Conservation (phyloP, 768 basidiomycete genomes). For the Aureoboletus auriporus region DNA sequence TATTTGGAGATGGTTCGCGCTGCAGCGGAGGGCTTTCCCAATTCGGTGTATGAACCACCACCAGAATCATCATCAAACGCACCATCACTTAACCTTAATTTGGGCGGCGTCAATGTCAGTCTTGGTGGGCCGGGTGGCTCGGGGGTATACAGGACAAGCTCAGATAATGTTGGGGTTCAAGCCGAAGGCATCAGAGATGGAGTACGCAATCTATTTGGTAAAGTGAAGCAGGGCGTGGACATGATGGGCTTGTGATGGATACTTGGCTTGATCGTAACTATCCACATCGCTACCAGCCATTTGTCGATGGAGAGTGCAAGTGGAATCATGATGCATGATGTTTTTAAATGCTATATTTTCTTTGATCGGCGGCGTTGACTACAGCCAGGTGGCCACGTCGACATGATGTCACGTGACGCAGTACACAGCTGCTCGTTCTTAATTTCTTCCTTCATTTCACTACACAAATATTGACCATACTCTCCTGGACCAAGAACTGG, state of each 20-base stretch:
- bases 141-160: constrained; percentile 81
- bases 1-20: constrained; percentile 87
- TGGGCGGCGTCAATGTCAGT: constrained; percentile 89
- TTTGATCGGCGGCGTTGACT: constrained; percentile 22
- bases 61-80: constrained; percentile 69
- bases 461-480: neutral
- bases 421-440: neutral
- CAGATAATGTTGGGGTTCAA: constrained; percentile 69
- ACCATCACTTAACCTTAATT: constrained; percentile 84
- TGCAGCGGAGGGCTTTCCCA: constrained; percentile 59
- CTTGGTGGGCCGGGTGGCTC: constrained; percentile 84
- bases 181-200: constrained; percentile 90
- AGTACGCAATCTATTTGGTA: constrained; percentile 80
- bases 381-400: no score
- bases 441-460: neutral
- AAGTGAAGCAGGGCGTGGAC: constrained; percentile 84
- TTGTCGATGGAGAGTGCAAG: no score
- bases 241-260: constrained; percentile 36
- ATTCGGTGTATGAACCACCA: constrained; percentile 69
- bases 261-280: neutral
- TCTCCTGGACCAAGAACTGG: constrained; percentile 19
- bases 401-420: constrained; percentile 21
- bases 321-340: no score
- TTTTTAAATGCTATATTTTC: no score
- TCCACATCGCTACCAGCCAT: neutral